A percentile compares a stretch with the other conserved stretches of the same genome.
phyloP scores from a whole-genome alignment of 345 rosid genomes.

The Toxicodendron radicans region DNA sequence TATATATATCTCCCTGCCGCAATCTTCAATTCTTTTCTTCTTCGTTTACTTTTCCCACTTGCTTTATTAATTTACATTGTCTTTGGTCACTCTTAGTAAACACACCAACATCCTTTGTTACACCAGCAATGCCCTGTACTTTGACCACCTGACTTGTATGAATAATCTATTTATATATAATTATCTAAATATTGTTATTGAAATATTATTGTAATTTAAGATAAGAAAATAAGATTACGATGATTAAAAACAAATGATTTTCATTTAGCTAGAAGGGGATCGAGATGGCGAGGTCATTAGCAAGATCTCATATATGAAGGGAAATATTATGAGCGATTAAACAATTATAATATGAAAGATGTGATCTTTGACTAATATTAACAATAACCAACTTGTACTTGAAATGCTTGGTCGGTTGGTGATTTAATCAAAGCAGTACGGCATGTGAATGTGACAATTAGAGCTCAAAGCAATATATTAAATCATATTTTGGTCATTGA shows the following conservation, averaged over 20 bases:
- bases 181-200: too few relatives aligned
- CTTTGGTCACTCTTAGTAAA: background rate
- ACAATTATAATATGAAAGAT: background rate
- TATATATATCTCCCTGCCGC: background rate
- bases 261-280: too few relatives aligned
- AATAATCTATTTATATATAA: background rate
- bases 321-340: background rate
- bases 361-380: background rate
- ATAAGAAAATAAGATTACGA: too few relatives aligned
- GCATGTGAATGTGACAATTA: background rate
- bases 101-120: constrained; percentile 1
- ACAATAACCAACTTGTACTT: constrained; percentile 1
- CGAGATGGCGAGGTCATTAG: too few relatives aligned
- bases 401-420: background rate
- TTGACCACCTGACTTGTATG: background rate
- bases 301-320: background rate
- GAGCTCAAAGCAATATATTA: too few relatives aligned
- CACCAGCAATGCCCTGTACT: background rate
- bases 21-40: background rate
- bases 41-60: background rate
- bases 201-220: too few relatives aligned
- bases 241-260: background rate
- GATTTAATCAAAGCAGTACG: background rate
- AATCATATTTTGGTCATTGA: background rate
- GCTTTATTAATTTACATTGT: background rate